Base-by-base conservation (phyloP, 1,284 basidiomycete genomes). In the Taiwanofungus camphoratus region DNA sequence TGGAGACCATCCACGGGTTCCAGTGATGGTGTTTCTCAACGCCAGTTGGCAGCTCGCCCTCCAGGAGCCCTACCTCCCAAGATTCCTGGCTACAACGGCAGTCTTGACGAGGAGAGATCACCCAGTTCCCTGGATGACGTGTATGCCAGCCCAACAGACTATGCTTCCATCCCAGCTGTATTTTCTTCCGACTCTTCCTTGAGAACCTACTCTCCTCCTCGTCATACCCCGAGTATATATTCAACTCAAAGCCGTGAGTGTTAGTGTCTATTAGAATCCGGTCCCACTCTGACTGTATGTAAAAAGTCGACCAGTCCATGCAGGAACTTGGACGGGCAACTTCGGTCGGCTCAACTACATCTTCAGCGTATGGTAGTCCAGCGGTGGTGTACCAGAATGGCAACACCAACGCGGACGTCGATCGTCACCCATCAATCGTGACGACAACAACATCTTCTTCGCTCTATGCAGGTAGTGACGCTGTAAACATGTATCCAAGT, bases 51-150 rank as follows among this genome's bases (percentile, higher is more conserved):
- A 23, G 48, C 44, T 24, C 53, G 52, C 21, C 51, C 57, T 15
- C 34, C 49, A 15, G 51, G 50, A 21, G 51, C 54, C 41, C 41
- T 51, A 50, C 46, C 49, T 5, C 44, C 49, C 16, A 45, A 43
- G 27, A 45, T 50, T 15, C 49, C 53, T 24, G 50, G 48, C 5
- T 52, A 58, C 30, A 45, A 42, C 30, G 39, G 45, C 27, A 34
- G 47, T 5, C 46, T 50, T 35, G 52, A 55, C 3, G 58, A 58
- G 5, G 52, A 51, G 7, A 43, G 51, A 4, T 48, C 51, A n/a
- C 51, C 52, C 11, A 52, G 52, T n/a, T 51, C 47, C n/a, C 34
- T 51, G 3, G 55, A 56, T 18, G 49, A 56, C 18, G 42, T 55
- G 36, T 57, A 58, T 29, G 44, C 51, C 5, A 51, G 48, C 5